Evolutionary conservation across 1,139 yeast genomes (phyloP).

Genomic region (Geotrichum europaeum): DNA sequence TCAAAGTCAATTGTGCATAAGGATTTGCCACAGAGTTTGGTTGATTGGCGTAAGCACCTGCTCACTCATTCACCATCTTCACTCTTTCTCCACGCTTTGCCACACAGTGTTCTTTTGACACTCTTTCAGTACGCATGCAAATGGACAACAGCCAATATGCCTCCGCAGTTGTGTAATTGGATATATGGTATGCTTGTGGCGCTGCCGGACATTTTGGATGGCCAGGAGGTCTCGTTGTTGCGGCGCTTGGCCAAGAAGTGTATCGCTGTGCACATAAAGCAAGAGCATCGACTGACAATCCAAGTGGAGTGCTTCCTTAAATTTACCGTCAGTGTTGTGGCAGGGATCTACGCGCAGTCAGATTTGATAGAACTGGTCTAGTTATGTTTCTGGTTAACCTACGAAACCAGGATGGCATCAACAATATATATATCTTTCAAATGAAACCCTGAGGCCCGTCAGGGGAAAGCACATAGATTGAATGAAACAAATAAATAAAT

Average conservation of each 20-base stretch:
- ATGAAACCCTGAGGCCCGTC: neutral
- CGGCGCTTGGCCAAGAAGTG: constrained; percentile 39
- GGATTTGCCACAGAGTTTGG: constrained; percentile 24
- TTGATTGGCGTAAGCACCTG: constrained; percentile 23
- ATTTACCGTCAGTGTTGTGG: constrained; percentile 31
- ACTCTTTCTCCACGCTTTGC: neutral
- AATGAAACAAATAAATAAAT: neutral
- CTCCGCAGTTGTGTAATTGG: constrained; percentile 34
- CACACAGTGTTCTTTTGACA: constrained; percentile 18
- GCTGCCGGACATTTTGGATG: constrained; percentile 36
- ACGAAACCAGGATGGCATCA: neutral
- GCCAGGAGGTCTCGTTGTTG: constrained; percentile 37
- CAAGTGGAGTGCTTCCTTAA: constrained; percentile 23
- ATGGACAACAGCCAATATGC: constrained; percentile 26
- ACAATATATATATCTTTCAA: too few relatives aligned
- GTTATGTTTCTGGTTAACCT: constrained; percentile 9
- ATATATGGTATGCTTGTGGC: constrained; percentile 36
- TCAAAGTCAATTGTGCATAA: neutral
- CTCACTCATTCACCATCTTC: neutral
- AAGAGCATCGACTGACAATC: neutral
- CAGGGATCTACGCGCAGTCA: constrained; percentile 33
- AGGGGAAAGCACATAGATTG: neutral
- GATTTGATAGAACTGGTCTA: constrained; percentile 27
- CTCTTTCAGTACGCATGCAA: constrained; percentile 27
- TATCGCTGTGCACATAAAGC: constrained; percentile 15